These are phyloP conservation scores for Blastobotrys illinoisensis DNA, from an alignment of 1,139 yeast species.

Conservation along the genomic window DNA sequence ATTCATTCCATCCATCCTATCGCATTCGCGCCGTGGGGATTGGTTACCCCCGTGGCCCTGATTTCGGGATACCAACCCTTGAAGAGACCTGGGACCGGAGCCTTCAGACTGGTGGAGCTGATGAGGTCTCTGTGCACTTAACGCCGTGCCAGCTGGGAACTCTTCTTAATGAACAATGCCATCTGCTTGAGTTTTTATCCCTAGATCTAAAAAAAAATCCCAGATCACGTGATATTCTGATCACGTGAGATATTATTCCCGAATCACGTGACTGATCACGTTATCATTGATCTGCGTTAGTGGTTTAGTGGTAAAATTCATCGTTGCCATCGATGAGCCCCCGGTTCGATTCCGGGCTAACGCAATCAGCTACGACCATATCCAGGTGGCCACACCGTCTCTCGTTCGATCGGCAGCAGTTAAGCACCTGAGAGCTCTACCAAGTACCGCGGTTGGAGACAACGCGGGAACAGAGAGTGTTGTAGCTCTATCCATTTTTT, in stretches of 20 bases:
- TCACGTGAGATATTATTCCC: background rate
- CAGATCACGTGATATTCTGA: background rate
- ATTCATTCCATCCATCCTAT: too few species aligned
- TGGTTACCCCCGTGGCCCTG: too few species aligned
- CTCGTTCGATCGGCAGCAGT: background rate
- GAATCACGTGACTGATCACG: background rate
- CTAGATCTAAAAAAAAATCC: too few species aligned
- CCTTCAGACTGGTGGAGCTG: too few species aligned
- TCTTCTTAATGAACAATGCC: too few species aligned
- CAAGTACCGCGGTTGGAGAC: background rate
- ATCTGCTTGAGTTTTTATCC: too few species aligned
- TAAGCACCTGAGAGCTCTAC: background rate
- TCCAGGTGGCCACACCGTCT: background rate
- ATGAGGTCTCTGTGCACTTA: too few species aligned
- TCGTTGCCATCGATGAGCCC: slow-evolving; percentile 14
- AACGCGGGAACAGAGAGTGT: background rate
- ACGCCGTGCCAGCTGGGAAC: too few species aligned
- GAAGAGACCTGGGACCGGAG: too few species aligned
- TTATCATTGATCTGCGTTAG: slow-evolving; percentile 1
- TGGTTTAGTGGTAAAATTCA: slow-evolving; percentile 11
- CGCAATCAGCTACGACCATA: slow-evolving; percentile 5
- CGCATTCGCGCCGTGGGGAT: too few species aligned
- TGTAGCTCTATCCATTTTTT: background rate
- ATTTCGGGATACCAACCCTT: too few species aligned
- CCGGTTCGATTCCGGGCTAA: slow-evolving; percentile 16